Percentiles rank a stretch among this genome's conserved stretches.
Conservation (phyloP, 352 stramenopile genomes). For the Plasmopara halstedii region DNA sequence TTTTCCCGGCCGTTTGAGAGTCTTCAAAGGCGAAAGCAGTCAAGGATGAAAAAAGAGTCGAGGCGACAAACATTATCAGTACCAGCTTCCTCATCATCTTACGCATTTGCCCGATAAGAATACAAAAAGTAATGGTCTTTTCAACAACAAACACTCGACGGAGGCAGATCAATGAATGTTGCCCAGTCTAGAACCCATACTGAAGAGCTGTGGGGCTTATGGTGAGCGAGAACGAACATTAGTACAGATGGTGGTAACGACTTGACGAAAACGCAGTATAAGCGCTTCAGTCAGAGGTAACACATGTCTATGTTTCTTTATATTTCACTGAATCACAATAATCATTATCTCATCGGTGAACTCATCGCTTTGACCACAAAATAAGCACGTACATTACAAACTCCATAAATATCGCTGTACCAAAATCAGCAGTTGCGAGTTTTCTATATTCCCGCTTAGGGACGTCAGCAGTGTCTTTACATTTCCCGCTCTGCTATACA, state of each 20-base stretch:
- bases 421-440: too few species aligned
- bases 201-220: not conserved
- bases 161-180: not conserved
- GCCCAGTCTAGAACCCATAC: not conserved
- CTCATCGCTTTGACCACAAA: too few species aligned
- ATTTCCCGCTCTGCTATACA: too few species aligned
- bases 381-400: too few species aligned
- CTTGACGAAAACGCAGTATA: not conserved
- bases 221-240: not conserved
- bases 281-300: not conserved
- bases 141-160: not conserved
- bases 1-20: slow-evolving; percentile 16
- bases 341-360: too few species aligned
- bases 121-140: not conserved
- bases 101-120: not conserved
- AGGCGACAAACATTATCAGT: slow-evolving; percentile 18
- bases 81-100: slow-evolving; percentile 9
- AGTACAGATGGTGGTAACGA: too few species aligned
- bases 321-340: too few species aligned
- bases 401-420: too few species aligned
- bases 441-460: too few species aligned
- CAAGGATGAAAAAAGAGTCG: slow-evolving; percentile 11
- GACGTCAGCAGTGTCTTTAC: too few species aligned
- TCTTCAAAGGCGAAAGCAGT: slow-evolving; percentile 18
- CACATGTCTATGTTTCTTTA: not conserved